Evolutionary conservation across 169 alveolate species (phyloP).

Genomic region (Theileria orientalis): DNA sequence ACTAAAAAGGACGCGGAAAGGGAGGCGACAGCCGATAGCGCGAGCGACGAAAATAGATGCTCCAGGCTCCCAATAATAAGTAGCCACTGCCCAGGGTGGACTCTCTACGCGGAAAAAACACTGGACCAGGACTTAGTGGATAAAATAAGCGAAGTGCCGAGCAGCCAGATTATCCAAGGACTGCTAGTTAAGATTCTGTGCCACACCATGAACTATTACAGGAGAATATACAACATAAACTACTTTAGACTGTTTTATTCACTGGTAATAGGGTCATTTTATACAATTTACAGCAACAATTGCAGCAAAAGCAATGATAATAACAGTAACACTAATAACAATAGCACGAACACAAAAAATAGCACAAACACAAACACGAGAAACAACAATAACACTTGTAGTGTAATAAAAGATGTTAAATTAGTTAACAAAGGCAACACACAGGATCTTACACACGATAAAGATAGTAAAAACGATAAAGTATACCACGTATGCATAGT

Average conservation of each 20-base stretch:
- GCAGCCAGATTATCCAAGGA: slow-evolving; percentile 87
- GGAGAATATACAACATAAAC: not conserved
- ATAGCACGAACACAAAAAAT: not conserved
- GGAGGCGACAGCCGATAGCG: too few species aligned
- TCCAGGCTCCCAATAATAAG: slow-evolving; percentile 33
- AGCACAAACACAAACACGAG: not conserved
- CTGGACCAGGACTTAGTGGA: slow-evolving; percentile 77
- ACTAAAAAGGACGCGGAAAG: not conserved
- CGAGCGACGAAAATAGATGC: not conserved
- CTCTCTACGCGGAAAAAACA: slow-evolving; percentile 89
- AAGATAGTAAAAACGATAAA: slow-evolving; percentile 4
- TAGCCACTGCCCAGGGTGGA: slow-evolving; percentile 93
- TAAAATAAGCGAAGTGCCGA: slow-evolving; percentile 83
- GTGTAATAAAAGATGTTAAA: not conserved
- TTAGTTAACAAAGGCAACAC: not conserved
- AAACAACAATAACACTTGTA: not conserved
- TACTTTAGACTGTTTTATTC: not conserved
- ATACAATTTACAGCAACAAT: too few species aligned
- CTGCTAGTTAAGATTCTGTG: slow-evolving; percentile 69
- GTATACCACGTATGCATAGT: slow-evolving; percentile 82
- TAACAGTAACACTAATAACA: not conserved
- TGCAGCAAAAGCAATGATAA: not conserved
- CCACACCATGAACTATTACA: slow-evolving; percentile 7
- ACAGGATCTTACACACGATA: too few species aligned
- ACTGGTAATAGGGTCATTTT: not conserved